A percentile compares a stretch with the other conserved stretches of the same genome.
Evolutionary conservation across 805 yeast genomes (phyloP).

Genomic region (Ogataea pilisensis): DNA sequence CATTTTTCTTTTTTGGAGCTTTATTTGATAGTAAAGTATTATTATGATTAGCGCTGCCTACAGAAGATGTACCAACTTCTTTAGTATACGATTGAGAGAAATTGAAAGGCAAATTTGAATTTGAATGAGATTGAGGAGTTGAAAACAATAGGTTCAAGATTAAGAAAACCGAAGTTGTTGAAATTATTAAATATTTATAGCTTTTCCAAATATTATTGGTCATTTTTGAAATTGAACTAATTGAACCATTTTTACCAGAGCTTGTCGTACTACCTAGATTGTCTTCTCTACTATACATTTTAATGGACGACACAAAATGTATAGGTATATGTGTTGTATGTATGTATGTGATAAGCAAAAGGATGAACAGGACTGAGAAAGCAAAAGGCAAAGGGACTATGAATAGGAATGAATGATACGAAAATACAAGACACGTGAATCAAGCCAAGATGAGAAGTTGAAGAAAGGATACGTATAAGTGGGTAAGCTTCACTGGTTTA

Average conservation of each 20-base stretch:
- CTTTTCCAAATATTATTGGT: slow-evolving; percentile 17
- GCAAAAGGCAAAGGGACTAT: no score
- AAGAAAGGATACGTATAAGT: no score
- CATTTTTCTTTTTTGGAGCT: slow-evolving; percentile 23
- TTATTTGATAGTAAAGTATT: slow-evolving; percentile 9
- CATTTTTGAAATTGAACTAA: slow-evolving; percentile 4
- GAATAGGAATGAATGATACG: no score
- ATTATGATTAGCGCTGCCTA: slow-evolving; percentile 6
- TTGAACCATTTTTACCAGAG: slow-evolving; percentile 1
- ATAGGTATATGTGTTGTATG: no score
- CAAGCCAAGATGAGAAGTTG: no score
- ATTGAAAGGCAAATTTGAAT: slow-evolving; percentile 7
- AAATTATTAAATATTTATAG: slow-evolving; percentile 20
- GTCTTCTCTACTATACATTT: slow-evolving; percentile 18
- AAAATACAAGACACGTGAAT: no score
- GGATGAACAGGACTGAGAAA: no score
- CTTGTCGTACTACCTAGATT: slow-evolving; percentile 10
- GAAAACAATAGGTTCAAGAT: slow-evolving; percentile 19
- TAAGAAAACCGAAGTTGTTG: slow-evolving; percentile 18
- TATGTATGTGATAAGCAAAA: no score
- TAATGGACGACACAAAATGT: no score
- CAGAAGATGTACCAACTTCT: slow-evolving; percentile 12
- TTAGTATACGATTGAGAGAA: slow-evolving; percentile 18
- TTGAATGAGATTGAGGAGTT: slow-evolving; percentile 6
- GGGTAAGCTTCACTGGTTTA: no score